Percentiles rank a stretch among this genome's conserved stretches.
Evolutionary conservation across 1,284 basidiomycete species (phyloP).

Genomic region (Exsudoporus floridanus): DNA sequence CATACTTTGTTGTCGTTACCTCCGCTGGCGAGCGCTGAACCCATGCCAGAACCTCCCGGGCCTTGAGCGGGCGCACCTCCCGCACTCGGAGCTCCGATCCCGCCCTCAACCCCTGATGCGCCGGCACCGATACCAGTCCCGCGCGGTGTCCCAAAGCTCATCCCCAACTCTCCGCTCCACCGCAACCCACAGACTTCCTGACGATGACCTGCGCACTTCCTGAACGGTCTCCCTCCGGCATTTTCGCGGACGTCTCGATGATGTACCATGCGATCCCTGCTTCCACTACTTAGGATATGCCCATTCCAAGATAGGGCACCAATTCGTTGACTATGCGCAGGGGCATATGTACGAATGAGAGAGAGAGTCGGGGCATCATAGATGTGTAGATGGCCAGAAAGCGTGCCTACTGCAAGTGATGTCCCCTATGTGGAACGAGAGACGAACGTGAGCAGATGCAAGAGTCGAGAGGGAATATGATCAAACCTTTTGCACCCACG

Average conservation of each 20-base stretch:
- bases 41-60: conserved; percentile 39
- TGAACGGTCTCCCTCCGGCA: conserved; percentile 64
- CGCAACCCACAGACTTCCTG: conserved; percentile 97
- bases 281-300: conserved; percentile 87
- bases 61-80: conserved; percentile 29
- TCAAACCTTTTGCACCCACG: conserved; percentile 86
- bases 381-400: conserved; percentile 85
- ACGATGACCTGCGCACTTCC: conserved; percentile 77
- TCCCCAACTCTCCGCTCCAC: conserved; percentile 63
- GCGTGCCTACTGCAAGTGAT: conserved; percentile 89
- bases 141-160: conserved; percentile 29
- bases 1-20: conserved; percentile 99
- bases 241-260: conserved; percentile 89
- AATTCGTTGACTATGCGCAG: conserved; percentile 86
- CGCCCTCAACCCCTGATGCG: conserved; percentile 17
- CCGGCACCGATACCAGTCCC: conserved; percentile 15
- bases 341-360: conserved; percentile 81
- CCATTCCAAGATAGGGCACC: conserved; percentile 95
- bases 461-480: conserved; percentile 26
- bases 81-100: conserved; percentile 20
- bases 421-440: conserved; percentile 58
- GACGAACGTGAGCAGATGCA: background rate
- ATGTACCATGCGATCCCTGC: conserved; percentile 86
- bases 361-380: conserved; percentile 88
- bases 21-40: conserved; percentile 85